Conservation (phyloP, 768 basidiomycete genomes). For the Hygrocybe coccinea region DNA sequence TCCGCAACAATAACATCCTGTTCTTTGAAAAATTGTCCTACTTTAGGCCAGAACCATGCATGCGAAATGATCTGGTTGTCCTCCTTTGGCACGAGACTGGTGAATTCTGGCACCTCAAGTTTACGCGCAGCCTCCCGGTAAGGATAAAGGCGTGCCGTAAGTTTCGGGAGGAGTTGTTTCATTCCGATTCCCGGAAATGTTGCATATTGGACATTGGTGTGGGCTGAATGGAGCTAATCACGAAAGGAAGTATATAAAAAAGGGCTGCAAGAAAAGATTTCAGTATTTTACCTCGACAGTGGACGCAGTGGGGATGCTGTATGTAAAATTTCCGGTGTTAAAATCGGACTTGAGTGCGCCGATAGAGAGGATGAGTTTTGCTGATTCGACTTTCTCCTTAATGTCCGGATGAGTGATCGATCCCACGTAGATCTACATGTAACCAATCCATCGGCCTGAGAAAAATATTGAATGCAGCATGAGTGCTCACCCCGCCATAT, state of each 20-base stretch:
- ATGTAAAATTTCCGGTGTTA: slow-evolving; percentile 86
- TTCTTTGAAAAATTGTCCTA: slow-evolving; percentile 64
- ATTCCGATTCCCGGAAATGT: slow-evolving; percentile 64
- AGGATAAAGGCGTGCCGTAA: slow-evolving; percentile 50
- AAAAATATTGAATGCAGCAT: neutral
- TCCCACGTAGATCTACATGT: slow-evolving; percentile 76
- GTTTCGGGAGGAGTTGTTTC: slow-evolving; percentile 71
- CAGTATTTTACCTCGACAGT: slow-evolving; percentile 54
- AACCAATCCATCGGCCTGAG: neutral
- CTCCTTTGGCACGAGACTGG: slow-evolving; percentile 46
- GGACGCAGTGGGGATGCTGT: slow-evolving; percentile 53
- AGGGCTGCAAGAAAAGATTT: neutral
- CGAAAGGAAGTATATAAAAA: slow-evolving; percentile 3
- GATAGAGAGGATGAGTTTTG: slow-evolving; percentile 71
- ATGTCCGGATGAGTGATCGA: slow-evolving; percentile 60
- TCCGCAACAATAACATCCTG: slow-evolving; percentile 81
- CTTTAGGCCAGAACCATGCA: slow-evolving; percentile 77
- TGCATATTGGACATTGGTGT: slow-evolving; percentile 62
- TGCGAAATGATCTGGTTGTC: slow-evolving; percentile 59
- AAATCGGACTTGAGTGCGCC: slow-evolving; percentile 72
- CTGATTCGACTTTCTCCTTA: slow-evolving; percentile 66
- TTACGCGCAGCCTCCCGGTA: slow-evolving; percentile 37
- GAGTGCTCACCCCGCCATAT: slow-evolving; percentile 68
- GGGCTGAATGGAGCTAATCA: slow-evolving; percentile 66
- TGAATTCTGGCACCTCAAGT: slow-evolving; percentile 44